Evolutionary conservation across 441 rosid genomes (phyloP).

Genomic region (Gossypium davidsonii): DNA sequence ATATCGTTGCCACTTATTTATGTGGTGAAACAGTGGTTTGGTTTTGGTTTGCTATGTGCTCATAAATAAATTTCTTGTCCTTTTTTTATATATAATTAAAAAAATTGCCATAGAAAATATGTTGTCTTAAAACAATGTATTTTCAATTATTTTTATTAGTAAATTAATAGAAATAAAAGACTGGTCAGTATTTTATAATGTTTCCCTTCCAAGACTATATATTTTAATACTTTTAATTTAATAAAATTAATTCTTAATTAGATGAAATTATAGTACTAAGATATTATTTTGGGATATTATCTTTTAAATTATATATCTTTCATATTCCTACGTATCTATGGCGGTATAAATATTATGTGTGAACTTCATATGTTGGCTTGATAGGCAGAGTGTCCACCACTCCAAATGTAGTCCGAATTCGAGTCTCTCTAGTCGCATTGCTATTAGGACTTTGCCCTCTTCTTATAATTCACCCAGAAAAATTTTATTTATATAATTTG

Average conservation of each 20-base stretch:
- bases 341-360: too few relatives aligned
- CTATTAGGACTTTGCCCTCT: accelerated
- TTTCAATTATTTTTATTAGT: background rate
- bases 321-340: too few relatives aligned
- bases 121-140: background rate
- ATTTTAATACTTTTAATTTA: too few relatives aligned
- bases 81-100: background rate
- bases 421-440: too few relatives aligned
- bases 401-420: accelerated
- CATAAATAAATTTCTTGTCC: background rate
- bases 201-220: background rate
- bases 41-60: background rate
- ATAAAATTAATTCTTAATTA: too few relatives aligned
- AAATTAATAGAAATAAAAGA: background rate
- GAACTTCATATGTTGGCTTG: too few relatives aligned
- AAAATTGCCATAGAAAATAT: background rate
- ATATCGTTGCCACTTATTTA: background rate
- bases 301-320: too few relatives aligned
- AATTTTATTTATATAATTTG: too few relatives aligned
- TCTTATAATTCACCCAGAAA: too few relatives aligned
- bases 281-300: too few relatives aligned
- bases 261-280: too few relatives aligned
- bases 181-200: background rate
- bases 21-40: background rate
- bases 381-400: too few relatives aligned